These are phyloP conservation scores for Ilyonectria destructans DNA, from an alignment of 2,329 filamentous ascomycete genomes.

Conservation along the genomic window DNA sequence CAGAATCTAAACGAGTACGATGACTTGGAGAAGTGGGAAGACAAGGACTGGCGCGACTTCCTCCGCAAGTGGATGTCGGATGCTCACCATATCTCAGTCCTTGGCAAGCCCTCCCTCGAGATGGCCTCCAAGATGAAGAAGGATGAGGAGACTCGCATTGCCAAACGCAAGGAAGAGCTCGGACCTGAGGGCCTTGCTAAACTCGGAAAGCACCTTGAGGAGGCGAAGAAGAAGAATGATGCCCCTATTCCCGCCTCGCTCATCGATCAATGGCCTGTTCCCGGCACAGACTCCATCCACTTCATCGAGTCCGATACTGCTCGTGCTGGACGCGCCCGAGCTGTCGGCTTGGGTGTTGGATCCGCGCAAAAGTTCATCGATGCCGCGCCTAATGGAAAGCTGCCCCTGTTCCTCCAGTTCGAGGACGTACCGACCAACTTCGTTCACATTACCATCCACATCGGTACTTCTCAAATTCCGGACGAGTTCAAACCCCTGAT, in stretches of 20 bases:
- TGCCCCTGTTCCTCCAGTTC: conserved; percentile 96
- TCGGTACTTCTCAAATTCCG: conserved; percentile 85
- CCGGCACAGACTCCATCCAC: conserved; percentile 90
- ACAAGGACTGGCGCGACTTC: conserved; percentile 87
- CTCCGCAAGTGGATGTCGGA: conserved; percentile 88
- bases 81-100: conserved; percentile 87
- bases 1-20: conserved; percentile 74
- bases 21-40: conserved; percentile 82
- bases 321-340: conserved; percentile 83
- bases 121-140: conserved; percentile 86
- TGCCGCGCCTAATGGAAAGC: conserved; percentile 69
- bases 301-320: conserved; percentile 93
- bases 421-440: conserved; percentile 96
- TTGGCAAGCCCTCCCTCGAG: conserved; percentile 88
- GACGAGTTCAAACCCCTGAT: conserved; percentile 89
- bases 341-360: conserved; percentile 78
- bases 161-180: conserved; percentile 83
- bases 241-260: conserved; percentile 86
- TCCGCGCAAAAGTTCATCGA: conserved; percentile 84
- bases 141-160: conserved; percentile 84
- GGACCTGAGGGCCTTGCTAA: conserved; percentile 86
- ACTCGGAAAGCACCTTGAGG: conserved; percentile 82
- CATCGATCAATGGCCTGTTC: conserved; percentile 87
- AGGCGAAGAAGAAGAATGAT: conserved; percentile 91
- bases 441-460: conserved; percentile 85